phyloP scores from a whole-genome alignment of 2,329 filamentous ascomycete genomes.

The Colletotrichum shisoi region DNA sequence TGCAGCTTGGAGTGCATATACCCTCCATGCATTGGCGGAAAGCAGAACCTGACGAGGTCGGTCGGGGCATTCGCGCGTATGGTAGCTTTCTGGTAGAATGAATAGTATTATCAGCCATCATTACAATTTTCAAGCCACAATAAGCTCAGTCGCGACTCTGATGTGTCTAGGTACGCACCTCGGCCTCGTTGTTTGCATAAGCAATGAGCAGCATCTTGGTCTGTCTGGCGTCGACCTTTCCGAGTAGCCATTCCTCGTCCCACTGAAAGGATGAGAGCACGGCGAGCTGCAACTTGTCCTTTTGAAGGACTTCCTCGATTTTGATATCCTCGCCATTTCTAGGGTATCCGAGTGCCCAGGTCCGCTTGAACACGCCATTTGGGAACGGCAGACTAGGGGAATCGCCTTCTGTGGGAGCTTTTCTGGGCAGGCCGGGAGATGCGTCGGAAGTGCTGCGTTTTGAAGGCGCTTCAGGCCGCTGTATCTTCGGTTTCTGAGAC shows the following conservation, averaged over 20 bases:
- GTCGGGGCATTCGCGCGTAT: slow-evolving; percentile 60
- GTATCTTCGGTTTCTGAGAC: slow-evolving; percentile 41
- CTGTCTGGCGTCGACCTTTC: slow-evolving; percentile 68
- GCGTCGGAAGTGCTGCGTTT: background rate
- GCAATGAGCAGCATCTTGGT: slow-evolving; percentile 71
- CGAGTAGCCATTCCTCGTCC: slow-evolving; percentile 80
- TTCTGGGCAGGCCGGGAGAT: background rate
- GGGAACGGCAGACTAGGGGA: slow-evolving; percentile 52
- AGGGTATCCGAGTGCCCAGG: slow-evolving; percentile 72
- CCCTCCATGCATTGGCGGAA: slow-evolving; percentile 80
- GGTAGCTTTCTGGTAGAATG: slow-evolving; percentile 53
- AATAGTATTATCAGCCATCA: background rate
- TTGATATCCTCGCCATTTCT: slow-evolving; percentile 77
- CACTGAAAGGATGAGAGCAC: slow-evolving; percentile 88
- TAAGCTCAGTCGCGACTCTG: background rate
- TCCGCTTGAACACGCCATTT: slow-evolving; percentile 78
- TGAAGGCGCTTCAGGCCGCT: background rate
- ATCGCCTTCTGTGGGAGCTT: background rate
- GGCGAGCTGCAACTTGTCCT: slow-evolving; percentile 73
- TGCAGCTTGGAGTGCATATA: slow-evolving; percentile 96
- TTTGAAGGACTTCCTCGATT: slow-evolving; percentile 85
- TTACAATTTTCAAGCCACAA: background rate
- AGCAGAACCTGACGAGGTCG: slow-evolving; percentile 73
- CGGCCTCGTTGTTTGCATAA: slow-evolving; percentile 60
- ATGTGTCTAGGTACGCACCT: slow-evolving; percentile 53